phyloP scores from a whole-genome alignment of 1,284 basidiomycete species.

The Tilletia caries region DNA sequence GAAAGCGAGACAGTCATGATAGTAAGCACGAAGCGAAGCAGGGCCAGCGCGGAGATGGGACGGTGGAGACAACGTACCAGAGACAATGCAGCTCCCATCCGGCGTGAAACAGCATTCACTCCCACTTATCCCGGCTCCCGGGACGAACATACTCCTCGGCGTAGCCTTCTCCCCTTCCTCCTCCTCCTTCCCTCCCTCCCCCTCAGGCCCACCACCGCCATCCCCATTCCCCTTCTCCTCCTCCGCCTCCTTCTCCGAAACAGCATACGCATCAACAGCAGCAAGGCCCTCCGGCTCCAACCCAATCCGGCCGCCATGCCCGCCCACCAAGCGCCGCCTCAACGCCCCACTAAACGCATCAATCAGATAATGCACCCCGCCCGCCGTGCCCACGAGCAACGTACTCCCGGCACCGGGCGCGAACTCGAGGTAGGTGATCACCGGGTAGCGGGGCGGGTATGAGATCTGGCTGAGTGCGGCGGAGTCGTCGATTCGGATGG shows the following conservation, averaged over 20 bases:
- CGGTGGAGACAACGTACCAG: slow-evolving; percentile 25
- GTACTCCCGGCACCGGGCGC: slow-evolving; percentile 78
- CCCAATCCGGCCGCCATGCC: not conserved
- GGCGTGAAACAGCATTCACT: slow-evolving; percentile 47
- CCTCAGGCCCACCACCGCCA: not conserved
- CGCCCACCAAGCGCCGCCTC: slow-evolving; percentile 35
- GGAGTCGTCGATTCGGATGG: slow-evolving; percentile 66
- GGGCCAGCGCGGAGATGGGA: not conserved
- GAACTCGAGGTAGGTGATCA: slow-evolving; percentile 86
- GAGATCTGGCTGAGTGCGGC: slow-evolving; percentile 39
- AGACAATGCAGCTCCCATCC: slow-evolving; percentile 44
- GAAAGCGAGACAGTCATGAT: not conserved
- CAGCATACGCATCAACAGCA: slow-evolving; percentile 5
- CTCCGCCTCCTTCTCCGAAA: slow-evolving; percentile 16
- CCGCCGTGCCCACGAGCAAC: slow-evolving; percentile 86
- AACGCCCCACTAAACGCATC: slow-evolving; percentile 36
- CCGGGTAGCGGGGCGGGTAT: slow-evolving; percentile 70
- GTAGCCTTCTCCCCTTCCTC: not conserved
- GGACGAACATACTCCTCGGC: slow-evolving; percentile 33
- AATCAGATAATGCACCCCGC: slow-evolving; percentile 80
- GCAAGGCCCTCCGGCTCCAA: slow-evolving; percentile 3
- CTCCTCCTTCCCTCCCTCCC: slow-evolving; percentile 22
- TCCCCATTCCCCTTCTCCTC: slow-evolving; percentile 26
- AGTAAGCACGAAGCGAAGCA: not conserved
- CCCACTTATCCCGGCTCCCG: slow-evolving; percentile 47